Conservation (phyloP, 164 flowering plant genomes). For the Vitis cinerea region DNA sequence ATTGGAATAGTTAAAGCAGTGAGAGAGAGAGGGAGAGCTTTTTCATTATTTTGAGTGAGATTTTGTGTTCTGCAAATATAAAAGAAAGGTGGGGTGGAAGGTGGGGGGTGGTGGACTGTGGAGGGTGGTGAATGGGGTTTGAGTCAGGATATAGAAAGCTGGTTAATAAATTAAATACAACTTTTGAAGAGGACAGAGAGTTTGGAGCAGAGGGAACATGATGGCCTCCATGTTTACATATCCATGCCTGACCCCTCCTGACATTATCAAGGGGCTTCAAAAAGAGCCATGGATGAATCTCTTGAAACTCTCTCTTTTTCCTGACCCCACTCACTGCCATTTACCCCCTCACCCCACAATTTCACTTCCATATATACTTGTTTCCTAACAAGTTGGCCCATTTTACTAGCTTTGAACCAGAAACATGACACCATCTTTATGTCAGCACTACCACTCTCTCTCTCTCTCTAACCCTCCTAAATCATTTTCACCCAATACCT, state of each 20-base stretch:
- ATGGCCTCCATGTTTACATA: conserved; percentile 68
- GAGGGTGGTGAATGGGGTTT: background rate
- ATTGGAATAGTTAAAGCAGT: conserved; percentile 11
- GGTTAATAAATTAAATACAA: conserved; percentile 30
- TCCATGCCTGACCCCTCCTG: conserved; percentile 31
- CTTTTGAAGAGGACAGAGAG: conserved; percentile 34
- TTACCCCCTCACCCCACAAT: background rate
- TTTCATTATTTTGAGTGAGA: conserved; percentile 9
- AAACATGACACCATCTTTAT: conserved; percentile 29
- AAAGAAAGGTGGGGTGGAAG: background rate
- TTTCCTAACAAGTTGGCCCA: conserved; percentile 8
- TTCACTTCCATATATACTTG: background rate
- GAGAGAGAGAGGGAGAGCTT: conserved; percentile 5
- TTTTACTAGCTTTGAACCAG: background rate
- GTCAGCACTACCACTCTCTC: conserved; percentile 19
- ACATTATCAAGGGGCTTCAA: conserved; percentile 25
- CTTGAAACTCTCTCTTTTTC: conserved; percentile 27
- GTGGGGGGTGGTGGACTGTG: background rate
- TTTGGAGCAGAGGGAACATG: conserved; percentile 60
- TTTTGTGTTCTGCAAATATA: background rate
- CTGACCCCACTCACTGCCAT: conserved; percentile 5
- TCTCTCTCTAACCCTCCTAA: too few species aligned
- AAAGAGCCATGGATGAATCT: conserved; percentile 21
- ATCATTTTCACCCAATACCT: too few species aligned
- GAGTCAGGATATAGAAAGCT: conserved; percentile 31